Evolutionary conservation across 2,329 filamentous ascomycete genomes (phyloP), one percentile per base, ranked within the genome.

Genomic region (Penicillium paneum): DNA sequence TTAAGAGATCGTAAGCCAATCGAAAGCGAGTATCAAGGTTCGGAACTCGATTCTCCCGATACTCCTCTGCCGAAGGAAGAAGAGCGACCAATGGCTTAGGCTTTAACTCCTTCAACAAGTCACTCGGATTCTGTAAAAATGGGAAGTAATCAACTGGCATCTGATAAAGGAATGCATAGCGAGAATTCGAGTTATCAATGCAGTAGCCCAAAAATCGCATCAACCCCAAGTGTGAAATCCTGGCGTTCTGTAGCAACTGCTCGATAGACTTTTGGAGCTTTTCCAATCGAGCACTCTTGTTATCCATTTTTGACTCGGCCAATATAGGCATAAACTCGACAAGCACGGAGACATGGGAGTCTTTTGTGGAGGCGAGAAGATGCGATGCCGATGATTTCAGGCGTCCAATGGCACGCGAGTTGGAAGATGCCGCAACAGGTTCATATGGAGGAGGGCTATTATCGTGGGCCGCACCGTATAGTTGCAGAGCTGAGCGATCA

Each of bases 21-120:
- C 81, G 78, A 59, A 86, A 86, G 31, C 84, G 79, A 62, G 83
- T 81, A 67, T 87, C 84, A 2, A 87, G 74, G 44, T 82, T 79
- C n/a, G 81, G 81, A 15, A 78, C 70, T 26, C 74, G 57, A 46
- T 65, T 65, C 42, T 65, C 63, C 17, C 62, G 70, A 45, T 74
- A 74, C 35, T 78, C 72, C 35, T 73, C 73, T 15, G 71, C 69
- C 5, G 72, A 67, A 17, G 76, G 74, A 32, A 78, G 67, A 17
- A 78, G 67, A 15, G 76, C 75, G 3, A 76, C 70, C 26, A 78
- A 61, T 17, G 73, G 73, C 40, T 73, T 71, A 5, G 75, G 74
- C 46, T 73, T 75, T 36, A 71, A 47, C 26, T 71, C 69, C 31
- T 69, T 69, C 39, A 73, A 56, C 5, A 71, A 61, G 51, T 74